phyloP scores from a whole-genome alignment of 495 filamentous ascomycete species.

The Penicillium manginii region DNA sequence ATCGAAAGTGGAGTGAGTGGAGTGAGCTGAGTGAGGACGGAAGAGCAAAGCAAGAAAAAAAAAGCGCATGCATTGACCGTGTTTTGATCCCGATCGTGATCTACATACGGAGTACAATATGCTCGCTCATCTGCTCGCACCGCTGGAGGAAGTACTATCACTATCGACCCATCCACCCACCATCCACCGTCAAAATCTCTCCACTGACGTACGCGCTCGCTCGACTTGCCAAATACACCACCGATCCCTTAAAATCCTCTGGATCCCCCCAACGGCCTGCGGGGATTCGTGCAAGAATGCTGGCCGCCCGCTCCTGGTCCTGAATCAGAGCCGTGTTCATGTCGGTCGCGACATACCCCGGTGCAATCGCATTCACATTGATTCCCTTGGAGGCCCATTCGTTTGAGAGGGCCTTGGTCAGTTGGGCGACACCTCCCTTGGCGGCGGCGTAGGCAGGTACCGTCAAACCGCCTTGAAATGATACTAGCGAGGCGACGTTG shows the following conservation, averaged over 20 bases:
- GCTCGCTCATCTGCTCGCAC: not conserved
- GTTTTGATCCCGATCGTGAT: not conserved
- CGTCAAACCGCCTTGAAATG: slow-evolving; percentile 82
- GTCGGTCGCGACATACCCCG: slow-evolving; percentile 78
- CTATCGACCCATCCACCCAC: slow-evolving; percentile 87
- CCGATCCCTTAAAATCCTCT: slow-evolving; percentile 44
- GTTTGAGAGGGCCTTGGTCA: slow-evolving; percentile 81
- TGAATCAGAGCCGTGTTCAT: slow-evolving; percentile 81
- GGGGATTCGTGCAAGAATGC: slow-evolving; percentile 77
- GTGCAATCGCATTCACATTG: slow-evolving; percentile 74
- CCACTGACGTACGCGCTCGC: slow-evolving; percentile 81
- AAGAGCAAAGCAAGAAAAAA: not conserved
- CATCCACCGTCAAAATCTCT: slow-evolving; percentile 78
- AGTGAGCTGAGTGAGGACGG: not conserved
- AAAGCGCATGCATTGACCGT: not conserved
- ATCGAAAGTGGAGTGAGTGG: not conserved
- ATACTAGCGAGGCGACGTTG: slow-evolving; percentile 77
- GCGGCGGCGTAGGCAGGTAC: slow-evolving; percentile 83
- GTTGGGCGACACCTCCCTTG: slow-evolving; percentile 78
- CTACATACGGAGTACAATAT: not conserved
- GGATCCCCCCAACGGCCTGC: slow-evolving; percentile 65
- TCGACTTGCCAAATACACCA: slow-evolving; percentile 45
- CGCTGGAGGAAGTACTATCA: too few species aligned
- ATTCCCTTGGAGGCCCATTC: slow-evolving; percentile 78
- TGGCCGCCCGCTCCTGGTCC: slow-evolving; percentile 62